Percentiles rank a stretch among this genome's conserved stretches.
Evolutionary conservation across 1,139 yeast species (phyloP).

Genomic region (Blastobotrys malaysiensis): DNA sequence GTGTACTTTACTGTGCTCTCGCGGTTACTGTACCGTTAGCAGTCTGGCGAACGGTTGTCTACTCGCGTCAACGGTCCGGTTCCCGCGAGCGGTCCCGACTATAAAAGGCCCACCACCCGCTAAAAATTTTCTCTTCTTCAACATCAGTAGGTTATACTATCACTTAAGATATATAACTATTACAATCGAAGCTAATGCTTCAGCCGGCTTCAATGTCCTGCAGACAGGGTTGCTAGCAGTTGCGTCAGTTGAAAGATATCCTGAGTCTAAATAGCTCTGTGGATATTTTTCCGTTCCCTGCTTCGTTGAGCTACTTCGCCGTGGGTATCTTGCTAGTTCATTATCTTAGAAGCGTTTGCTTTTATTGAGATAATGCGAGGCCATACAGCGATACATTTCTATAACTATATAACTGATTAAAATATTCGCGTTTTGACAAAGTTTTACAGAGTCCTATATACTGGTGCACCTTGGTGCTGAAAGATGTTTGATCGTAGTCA

Average conservation of each 20-base stretch:
- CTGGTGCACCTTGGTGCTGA: too few species aligned
- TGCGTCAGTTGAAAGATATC: constrained; percentile 29
- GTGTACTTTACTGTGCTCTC: too few species aligned
- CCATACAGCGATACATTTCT: constrained; percentile 24
- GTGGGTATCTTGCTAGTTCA: constrained; percentile 24
- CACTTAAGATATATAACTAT: constrained; percentile 26
- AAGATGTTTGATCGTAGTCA: too few species aligned
- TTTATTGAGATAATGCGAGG: constrained; percentile 22
- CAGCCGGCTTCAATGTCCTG: constrained; percentile 19
- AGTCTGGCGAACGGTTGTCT: not conserved
- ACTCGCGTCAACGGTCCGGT: not conserved
- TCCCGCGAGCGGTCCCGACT: constrained; percentile 1
- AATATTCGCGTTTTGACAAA: too few species aligned
- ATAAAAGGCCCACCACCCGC: constrained; percentile 8
- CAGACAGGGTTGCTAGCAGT: constrained; percentile 18
- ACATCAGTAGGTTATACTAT: constrained; percentile 31
- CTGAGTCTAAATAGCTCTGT: constrained; percentile 27
- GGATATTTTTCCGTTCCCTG: constrained; percentile 32
- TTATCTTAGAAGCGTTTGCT: constrained; percentile 12
- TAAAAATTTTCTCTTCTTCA: constrained; percentile 19
- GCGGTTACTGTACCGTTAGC: not conserved
- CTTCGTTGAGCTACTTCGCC: constrained; percentile 25
- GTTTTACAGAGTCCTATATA: too few species aligned
- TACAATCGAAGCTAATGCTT: constrained; percentile 23
- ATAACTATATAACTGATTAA: not conserved